Conservation (phyloP, 2,329 filamentous ascomycete species). For the Pseudocercospora eumusae region DNA sequence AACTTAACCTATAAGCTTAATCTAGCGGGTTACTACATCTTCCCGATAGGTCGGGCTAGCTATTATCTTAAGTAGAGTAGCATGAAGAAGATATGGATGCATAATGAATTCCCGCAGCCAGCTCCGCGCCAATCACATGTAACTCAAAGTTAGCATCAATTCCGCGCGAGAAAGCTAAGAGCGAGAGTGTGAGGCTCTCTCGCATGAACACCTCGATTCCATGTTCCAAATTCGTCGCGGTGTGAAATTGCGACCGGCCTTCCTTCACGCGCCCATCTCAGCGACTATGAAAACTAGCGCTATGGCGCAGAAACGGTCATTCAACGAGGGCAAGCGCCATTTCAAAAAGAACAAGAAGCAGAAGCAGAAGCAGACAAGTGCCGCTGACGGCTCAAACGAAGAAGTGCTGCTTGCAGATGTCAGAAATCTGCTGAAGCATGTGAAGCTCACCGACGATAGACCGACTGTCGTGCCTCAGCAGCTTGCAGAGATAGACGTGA, state of each 20-base stretch:
- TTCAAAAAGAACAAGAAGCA: slow-evolving; percentile 52
- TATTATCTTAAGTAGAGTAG: too few species aligned
- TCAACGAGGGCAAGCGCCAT: slow-evolving; percentile 43
- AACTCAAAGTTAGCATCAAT: background rate
- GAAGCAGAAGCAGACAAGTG: slow-evolving; percentile 49
- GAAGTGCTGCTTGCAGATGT: slow-evolving; percentile 53
- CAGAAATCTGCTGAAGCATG: slow-evolving; percentile 44
- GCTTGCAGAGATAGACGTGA: slow-evolving; percentile 76
- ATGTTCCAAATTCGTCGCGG: slow-evolving; percentile 20
- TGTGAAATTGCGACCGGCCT: slow-evolving; percentile 1
- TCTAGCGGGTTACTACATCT: too few species aligned
- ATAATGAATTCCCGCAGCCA: slow-evolving; percentile 2
- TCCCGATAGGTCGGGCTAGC: too few species aligned
- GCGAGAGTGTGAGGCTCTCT: too few species aligned
- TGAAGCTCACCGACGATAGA: slow-evolving; percentile 26
- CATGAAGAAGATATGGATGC: too few species aligned
- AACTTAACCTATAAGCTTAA: too few species aligned
- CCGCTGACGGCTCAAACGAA: slow-evolving; percentile 51
- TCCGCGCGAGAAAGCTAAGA: background rate
- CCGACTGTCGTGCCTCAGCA: slow-evolving; percentile 54
- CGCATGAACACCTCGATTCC: background rate
- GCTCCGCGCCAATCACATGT: slow-evolving; percentile 6
- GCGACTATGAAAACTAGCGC: too few species aligned
- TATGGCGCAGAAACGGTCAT: slow-evolving; percentile 42
- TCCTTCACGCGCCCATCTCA: background rate